A percentile compares a stretch with the other conserved stretches of the same genome.
Evolutionary conservation across 2,329 filamentous ascomycete genomes (phyloP).

Genomic region (Neocatenulostroma microsporum): DNA sequence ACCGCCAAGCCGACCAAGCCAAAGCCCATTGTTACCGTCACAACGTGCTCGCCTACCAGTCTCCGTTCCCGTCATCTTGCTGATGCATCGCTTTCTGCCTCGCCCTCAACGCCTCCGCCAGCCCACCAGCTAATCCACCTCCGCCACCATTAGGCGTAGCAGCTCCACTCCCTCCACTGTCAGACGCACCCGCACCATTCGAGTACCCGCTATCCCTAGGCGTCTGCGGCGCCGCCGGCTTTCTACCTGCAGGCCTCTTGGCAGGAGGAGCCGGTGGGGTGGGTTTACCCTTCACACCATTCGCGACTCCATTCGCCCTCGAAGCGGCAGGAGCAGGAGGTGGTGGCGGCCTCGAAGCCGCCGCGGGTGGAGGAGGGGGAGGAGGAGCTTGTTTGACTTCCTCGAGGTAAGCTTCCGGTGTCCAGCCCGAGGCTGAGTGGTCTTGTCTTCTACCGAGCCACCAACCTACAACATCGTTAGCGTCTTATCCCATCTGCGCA

Average conservation of each 20-base stretch:
- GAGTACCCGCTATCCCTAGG: conserved; percentile 58
- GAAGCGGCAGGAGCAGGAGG: conserved; percentile 47
- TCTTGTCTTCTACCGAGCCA: conserved; percentile 77
- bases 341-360: conserved; percentile 46
- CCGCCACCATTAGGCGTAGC: conserved; percentile 30
- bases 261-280: conserved; percentile 69
- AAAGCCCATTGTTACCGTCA: no score
- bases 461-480: conserved; percentile 59
- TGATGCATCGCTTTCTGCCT: conserved; percentile 44
- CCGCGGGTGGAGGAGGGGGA: conserved; percentile 50
- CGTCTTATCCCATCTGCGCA: no score
- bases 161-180: conserved; percentile 32
- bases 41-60: conserved; percentile 23
- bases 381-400: conserved; percentile 56
- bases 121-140: conserved; percentile 41
- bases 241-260: conserved; percentile 69
- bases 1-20: no score
- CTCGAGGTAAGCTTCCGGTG: conserved; percentile 88
- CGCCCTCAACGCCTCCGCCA: conserved; percentile 44
- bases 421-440: conserved; percentile 74
- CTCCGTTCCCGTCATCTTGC: conserved; percentile 29
- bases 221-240: conserved; percentile 56
- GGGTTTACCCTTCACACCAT: conserved; percentile 53
- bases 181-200: conserved; percentile 30
- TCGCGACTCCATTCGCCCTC: conserved; percentile 29